A percentile compares a stretch with the other conserved stretches of the same genome.
Conservation (phyloP, 768 basidiomycete genomes). For the Clathrus columnatus region DNA sequence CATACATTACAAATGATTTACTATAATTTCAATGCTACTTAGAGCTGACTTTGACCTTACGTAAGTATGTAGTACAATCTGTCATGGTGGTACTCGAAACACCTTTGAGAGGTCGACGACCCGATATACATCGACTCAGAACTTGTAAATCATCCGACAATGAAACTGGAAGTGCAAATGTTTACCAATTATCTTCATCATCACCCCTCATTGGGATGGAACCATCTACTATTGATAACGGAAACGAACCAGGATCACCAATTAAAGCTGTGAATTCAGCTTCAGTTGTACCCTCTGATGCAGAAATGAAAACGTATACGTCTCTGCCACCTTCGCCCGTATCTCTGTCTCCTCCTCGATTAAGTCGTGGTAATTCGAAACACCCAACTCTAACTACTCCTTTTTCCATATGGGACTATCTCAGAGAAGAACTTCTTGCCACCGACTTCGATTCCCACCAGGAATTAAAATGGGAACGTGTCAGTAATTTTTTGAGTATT, state of each 20-base stretch:
- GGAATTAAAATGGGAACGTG: conserved; percentile 91
- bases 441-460: conserved; percentile 95
- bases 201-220: background rate
- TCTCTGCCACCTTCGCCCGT: conserved; percentile 68
- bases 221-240: background rate
- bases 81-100: conserved; percentile 4
- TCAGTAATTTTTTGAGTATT: conserved; percentile 90
- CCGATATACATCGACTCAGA: background rate
- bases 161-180: background rate
- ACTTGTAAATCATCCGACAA: background rate
- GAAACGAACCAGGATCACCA: no score
- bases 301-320: conserved; percentile 37
- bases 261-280: no score
- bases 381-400: conserved; percentile 28
- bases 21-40: no score
- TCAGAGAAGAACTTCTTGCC: conserved; percentile 77
- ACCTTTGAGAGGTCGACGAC: conserved; percentile 3
- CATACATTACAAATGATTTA: no score
- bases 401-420: conserved; percentile 88
- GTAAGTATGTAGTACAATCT: background rate
- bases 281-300: no score
- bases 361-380: conserved; percentile 14
- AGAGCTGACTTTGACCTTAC: background rate
- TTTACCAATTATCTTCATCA: background rate
- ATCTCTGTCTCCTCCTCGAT: conserved; percentile 12